Evolutionary conservation across 2,329 filamentous ascomycete genomes (phyloP).

Genomic region (Myriangium duriaei): DNA sequence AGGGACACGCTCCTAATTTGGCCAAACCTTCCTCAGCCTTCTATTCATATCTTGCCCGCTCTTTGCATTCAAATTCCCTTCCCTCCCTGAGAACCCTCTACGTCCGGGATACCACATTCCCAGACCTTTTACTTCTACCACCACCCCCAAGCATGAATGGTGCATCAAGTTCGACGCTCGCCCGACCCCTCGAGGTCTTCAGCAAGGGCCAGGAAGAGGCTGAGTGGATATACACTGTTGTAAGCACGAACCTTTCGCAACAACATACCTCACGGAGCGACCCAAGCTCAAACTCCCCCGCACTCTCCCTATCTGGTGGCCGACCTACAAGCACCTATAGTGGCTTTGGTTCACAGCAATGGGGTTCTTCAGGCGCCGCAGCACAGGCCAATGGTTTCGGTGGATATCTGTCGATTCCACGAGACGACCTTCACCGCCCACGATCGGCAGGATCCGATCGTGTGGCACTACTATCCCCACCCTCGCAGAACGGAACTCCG

Average conservation of each 20-base stretch:
- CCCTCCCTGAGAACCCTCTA: constrained; percentile 66
- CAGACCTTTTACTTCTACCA: constrained; percentile 63
- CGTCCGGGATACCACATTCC: constrained; percentile 73
- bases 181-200: constrained; percentile 49
- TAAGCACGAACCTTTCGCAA: constrained; percentile 35
- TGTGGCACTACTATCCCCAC: constrained; percentile 1
- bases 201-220: constrained; percentile 54
- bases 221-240: constrained; percentile 55
- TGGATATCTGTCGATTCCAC: constrained; percentile 52
- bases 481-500: not conserved
- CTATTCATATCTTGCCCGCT: constrained; percentile 77
- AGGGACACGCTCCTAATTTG: constrained; percentile 38
- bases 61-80: constrained; percentile 62
- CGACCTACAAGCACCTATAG: constrained; percentile 34
- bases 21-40: constrained; percentile 48
- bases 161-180: constrained; percentile 28
- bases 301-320: constrained; percentile 27
- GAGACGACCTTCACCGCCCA: constrained; percentile 30
- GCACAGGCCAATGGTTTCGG: constrained; percentile 57
- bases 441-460: constrained; percentile 14
- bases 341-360: constrained; percentile 41
- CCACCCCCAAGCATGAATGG: constrained; percentile 42
- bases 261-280: constrained; percentile 27
- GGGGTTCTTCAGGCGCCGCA: constrained; percentile 46
- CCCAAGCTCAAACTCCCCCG: constrained; percentile 26